Evolutionary conservation across 352 stramenopile species (phyloP).

Genomic region (Globisporangium solare): DNA sequence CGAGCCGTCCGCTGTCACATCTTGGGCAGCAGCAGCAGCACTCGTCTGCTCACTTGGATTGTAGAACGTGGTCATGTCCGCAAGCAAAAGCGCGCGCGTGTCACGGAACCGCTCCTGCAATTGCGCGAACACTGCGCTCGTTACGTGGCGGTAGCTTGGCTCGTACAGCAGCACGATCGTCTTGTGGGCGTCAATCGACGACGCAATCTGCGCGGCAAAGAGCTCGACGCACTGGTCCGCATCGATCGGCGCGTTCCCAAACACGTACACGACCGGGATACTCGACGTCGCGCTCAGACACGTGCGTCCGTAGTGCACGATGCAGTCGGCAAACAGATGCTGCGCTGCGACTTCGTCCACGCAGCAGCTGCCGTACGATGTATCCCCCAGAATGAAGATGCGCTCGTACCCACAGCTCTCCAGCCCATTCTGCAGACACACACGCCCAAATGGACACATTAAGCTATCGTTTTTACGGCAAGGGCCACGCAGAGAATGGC

Average conservation of each 20-base stretch:
- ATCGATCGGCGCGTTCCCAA: conserved; percentile 77
- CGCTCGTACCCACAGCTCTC: conserved; percentile 33
- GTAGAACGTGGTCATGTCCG: conserved; percentile 70
- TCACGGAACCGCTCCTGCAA: conserved; percentile 32
- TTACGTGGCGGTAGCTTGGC: conserved; percentile 85
- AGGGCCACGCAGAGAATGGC: not conserved
- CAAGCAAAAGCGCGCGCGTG: conserved; percentile 44
- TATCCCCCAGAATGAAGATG: conserved; percentile 95
- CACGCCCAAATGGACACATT: not conserved
- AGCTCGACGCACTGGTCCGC: conserved; percentile 41
- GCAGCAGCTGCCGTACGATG: conserved; percentile 94
- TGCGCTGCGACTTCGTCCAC: conserved; percentile 94
- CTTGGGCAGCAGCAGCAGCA: not conserved
- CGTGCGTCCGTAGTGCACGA: conserved; percentile 94
- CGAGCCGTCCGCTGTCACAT: not conserved
- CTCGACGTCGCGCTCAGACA: conserved; percentile 84
- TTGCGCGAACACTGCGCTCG: conserved; percentile 36
- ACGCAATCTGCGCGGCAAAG: conserved; percentile 23
- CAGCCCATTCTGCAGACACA: conserved; percentile 25
- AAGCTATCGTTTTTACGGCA: not conserved
- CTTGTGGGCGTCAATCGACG: conserved; percentile 28
- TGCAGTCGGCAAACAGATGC: conserved; percentile 90
- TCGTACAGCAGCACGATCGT: conserved; percentile 90
- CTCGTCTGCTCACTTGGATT: conserved; percentile 32
- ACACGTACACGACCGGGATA: conserved; percentile 90